Evolutionary conservation across 805 yeast genomes (phyloP), one percentile per base, ranked within the genome.

Genomic region (Yamadazyma ubonensis): DNA sequence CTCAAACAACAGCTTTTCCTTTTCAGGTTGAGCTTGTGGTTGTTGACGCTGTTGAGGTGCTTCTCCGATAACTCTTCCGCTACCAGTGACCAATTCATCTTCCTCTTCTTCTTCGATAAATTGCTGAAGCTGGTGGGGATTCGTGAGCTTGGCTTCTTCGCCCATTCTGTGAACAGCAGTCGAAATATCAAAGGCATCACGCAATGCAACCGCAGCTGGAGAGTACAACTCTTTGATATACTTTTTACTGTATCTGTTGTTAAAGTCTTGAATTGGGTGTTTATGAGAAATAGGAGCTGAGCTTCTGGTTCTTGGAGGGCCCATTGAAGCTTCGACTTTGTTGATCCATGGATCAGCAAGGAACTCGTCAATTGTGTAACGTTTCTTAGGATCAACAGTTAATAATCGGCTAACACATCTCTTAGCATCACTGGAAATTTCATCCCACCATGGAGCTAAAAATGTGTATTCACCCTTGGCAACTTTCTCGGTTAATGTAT

Each of bases 361-460:
- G 47, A 86, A 79, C 36, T 85, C 82, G 42, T 82, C 83, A 42
- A 86, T 80, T 6, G 86, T 79, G 54, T 83, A 83, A 41, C 95
- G 67, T 39, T 72, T 63, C 21, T 66, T 61, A 5, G 90, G 88
- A 53, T 83, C 84, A 14, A 86, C 91, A 0, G 88, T 82, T 25
- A 86, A 65, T 45, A 86, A 67, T 44, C 71, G 77, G 3, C 79
- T 61, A 5, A 86, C 87, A 59, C 88, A 76, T 48, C 78, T 70
- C 60, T 83, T 85, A 5, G 93, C 95, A 5, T 75, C 78, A 26
- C 51, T 54, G 35, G 83, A 73, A 26, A 86, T 83, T 48, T 86
- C 93, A 58, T 86, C 95, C 95, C 95, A 86, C 95, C 95, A 86
- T 1, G 95, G 95, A 25, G 79, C 68, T 49, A 86, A 65, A 50